A percentile compares a stretch with the other conserved stretches of the same genome.
These are phyloP conservation scores for Neurospora pannonica DNA, from an alignment of 495 filamentous ascomycete genomes.

Conservation along the genomic window DNA sequence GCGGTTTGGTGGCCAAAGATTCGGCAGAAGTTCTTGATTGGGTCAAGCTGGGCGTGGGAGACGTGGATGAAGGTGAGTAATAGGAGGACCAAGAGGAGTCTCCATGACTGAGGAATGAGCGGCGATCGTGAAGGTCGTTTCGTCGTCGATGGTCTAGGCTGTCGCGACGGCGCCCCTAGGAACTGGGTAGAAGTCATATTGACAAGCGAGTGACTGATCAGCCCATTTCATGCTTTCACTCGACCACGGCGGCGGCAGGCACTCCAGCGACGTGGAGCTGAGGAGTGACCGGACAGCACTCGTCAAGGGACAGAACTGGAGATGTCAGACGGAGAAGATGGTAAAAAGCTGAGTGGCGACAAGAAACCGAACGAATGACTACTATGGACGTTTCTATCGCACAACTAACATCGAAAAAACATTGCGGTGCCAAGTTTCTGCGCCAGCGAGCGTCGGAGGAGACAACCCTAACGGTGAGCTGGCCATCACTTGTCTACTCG, in stretches of 20 bases:
- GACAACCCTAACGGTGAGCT: background rate
- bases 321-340: background rate
- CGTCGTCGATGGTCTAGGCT: background rate
- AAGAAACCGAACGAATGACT: background rate
- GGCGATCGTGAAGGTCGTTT: background rate
- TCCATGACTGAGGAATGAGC: background rate
- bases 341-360: background rate
- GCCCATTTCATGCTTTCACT: background rate
- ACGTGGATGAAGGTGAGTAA: background rate
- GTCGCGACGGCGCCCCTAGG: background rate
- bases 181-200: background rate
- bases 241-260: background rate
- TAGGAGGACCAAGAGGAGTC: background rate
- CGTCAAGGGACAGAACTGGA: background rate
- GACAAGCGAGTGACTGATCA: background rate
- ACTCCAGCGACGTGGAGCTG: background rate
- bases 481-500: background rate
- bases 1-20: conserved; percentile 43
- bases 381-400: background rate
- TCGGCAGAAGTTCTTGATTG: conserved; percentile 40
- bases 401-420: background rate
- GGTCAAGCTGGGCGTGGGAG: conserved; percentile 18
- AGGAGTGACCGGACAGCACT: background rate
- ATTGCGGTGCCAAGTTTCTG: background rate
- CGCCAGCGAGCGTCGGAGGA: background rate